Percentiles rank a stretch among this genome's conserved stretches.
Evolutionary conservation across 306 rosid genomes (phyloP).

Genomic region (Prunus dulcis): DNA sequence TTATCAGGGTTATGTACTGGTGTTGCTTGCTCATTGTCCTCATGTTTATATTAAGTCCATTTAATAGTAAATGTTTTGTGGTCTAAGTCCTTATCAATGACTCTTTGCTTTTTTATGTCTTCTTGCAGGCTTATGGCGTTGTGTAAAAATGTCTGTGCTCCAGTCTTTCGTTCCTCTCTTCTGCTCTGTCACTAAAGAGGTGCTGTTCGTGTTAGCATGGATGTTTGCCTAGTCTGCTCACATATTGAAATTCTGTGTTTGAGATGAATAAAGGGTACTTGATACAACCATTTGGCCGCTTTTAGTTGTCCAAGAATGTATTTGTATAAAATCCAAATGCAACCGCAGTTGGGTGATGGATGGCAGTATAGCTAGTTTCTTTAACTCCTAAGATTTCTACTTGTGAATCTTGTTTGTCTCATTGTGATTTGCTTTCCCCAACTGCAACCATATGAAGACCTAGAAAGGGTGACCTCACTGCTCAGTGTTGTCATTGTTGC

Average conservation of each 20-base stretch:
- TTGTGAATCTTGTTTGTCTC: neutral
- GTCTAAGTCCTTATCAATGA: conserved; percentile 16
- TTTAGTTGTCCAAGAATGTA: conserved; percentile 17
- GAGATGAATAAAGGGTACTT: conserved; percentile 41
- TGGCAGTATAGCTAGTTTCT: neutral
- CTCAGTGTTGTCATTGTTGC: neutral
- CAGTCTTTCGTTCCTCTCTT: conserved; percentile 16
- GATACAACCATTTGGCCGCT: conserved; percentile 26
- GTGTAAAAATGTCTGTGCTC: conserved; percentile 15
- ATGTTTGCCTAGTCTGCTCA: conserved; percentile 21
- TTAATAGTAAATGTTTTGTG: neutral
- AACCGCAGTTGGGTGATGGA: conserved; percentile 26
- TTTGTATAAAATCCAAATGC: conserved; percentile 31
- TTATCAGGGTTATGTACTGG: neutral
- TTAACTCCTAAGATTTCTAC: neutral
- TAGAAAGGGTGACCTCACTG: neutral
- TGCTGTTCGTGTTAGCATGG: conserved; percentile 20
- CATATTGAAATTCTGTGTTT: conserved; percentile 26
- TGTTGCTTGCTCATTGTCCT: neutral
- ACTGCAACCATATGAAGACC: neutral
- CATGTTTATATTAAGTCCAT: neutral
- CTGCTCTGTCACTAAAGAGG: conserved; percentile 18
- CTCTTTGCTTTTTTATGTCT: conserved; percentile 20
- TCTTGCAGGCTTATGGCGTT: conserved; percentile 39
- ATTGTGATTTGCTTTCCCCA: neutral